Conservation (phyloP, 148 eudicot species). For the Nepenthes gracilis region DNA sequence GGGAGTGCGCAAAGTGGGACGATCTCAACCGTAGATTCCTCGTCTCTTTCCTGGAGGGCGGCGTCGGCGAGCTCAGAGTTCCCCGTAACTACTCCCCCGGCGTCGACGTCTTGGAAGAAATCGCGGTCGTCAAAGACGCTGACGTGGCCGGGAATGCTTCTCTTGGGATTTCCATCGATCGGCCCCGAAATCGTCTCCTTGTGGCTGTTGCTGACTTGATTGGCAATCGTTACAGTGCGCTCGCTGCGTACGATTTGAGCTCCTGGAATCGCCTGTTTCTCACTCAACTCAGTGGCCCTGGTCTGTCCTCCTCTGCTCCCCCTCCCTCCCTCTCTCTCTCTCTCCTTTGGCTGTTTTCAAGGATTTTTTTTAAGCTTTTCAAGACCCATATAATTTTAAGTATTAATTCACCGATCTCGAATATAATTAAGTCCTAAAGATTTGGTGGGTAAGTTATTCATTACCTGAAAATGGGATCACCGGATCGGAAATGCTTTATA, state of each 20-base stretch:
- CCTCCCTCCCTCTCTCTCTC: not conserved
- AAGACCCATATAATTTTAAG: no score
- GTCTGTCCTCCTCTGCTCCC: conserved; percentile 10
- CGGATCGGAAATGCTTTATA: no score
- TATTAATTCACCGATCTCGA: no score
- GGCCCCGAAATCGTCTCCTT: conserved; percentile 48
- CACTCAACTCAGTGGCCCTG: conserved; percentile 53
- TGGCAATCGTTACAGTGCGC: conserved; percentile 51
- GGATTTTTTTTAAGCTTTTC: not conserved
- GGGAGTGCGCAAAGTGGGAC: conserved; percentile 79
- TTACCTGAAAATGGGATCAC: no score
- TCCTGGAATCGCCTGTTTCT: conserved; percentile 62
- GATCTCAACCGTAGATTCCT: conserved; percentile 52
- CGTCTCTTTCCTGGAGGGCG: conserved; percentile 70
- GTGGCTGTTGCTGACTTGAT: conserved; percentile 52
- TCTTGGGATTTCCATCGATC: conserved; percentile 49
- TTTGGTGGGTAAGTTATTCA: not conserved
- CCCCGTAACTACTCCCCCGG: conserved; percentile 12
- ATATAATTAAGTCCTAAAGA: not conserved
- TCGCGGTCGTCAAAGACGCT: conserved; percentile 32
- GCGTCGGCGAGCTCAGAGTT: conserved; percentile 44
- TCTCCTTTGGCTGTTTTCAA: not conserved
- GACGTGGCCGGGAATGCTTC: conserved; percentile 56
- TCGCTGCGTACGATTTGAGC: conserved; percentile 74
- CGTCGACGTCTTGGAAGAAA: conserved; percentile 24